A percentile compares a stretch with the other conserved stretches of the same genome.
Evolutionary conservation across 1,284 basidiomycete species (phyloP).

Genomic region (Singerocomus inundabilis): DNA sequence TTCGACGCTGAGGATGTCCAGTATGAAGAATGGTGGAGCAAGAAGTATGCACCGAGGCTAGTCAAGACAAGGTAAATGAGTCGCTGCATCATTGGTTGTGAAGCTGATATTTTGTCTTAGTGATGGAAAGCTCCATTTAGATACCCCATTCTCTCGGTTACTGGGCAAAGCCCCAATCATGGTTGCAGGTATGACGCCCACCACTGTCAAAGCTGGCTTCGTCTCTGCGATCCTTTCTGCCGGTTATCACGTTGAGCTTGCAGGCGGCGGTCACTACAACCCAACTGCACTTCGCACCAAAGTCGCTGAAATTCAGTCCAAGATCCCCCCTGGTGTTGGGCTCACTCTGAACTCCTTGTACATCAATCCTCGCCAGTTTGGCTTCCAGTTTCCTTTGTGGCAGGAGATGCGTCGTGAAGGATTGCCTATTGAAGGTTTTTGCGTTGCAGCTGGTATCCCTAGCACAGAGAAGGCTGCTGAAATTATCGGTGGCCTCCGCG

Average conservation of each 20-base stretch:
- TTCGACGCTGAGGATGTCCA: slow-evolving; percentile 69
- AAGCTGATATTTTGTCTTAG: slow-evolving; percentile 39
- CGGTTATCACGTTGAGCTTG: slow-evolving; percentile 95
- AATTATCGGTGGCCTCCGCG: slow-evolving; percentile 78
- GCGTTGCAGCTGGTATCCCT: slow-evolving; percentile 95
- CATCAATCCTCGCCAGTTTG: slow-evolving; percentile 97
- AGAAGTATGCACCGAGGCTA: slow-evolving; percentile 82
- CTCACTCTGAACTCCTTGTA: slow-evolving; percentile 95
- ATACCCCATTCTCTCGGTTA: slow-evolving; percentile 95
- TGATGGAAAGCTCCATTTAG: slow-evolving; percentile 88
- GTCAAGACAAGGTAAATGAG: slow-evolving; percentile 80
- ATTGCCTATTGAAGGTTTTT: slow-evolving; percentile 95
- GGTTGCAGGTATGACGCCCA: slow-evolving; percentile 98
- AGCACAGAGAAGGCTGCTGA: slow-evolving; percentile 91
- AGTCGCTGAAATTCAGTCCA: slow-evolving; percentile 83
- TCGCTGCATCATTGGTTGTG: slow-evolving; percentile 1
- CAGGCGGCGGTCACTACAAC: slow-evolving; percentile 97
- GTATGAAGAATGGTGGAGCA: slow-evolving; percentile 88
- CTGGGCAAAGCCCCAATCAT: slow-evolving; percentile 96
- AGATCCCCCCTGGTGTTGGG: slow-evolving; percentile 84
- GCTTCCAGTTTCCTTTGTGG: slow-evolving; percentile 97
- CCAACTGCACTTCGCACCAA: slow-evolving; percentile 84
- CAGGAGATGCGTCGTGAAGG: slow-evolving; percentile 96
- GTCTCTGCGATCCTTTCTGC: slow-evolving; percentile 91
- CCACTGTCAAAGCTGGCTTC: slow-evolving; percentile 90